phyloP scores from a whole-genome alignment of 148 eudicot genomes.

The Nepenthes gracilis region DNA sequence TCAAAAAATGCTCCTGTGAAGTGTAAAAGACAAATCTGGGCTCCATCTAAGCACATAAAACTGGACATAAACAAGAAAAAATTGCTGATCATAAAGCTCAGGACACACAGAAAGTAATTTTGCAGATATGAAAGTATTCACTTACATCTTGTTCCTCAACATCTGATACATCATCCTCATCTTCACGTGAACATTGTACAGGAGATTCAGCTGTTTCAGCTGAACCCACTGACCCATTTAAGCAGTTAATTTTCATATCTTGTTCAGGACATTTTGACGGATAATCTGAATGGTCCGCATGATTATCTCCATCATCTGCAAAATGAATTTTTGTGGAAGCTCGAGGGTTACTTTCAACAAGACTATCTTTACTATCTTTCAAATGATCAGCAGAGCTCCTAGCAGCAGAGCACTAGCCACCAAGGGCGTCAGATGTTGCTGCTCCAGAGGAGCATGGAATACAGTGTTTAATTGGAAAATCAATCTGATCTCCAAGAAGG shows the following conservation, averaged over 20 bases:
- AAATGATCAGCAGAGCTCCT: conserved; percentile 2
- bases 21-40: no score
- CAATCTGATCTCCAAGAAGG: no score
- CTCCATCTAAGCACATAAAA: not conserved
- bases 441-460: conserved; percentile 1
- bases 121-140: not conserved
- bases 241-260: conserved; percentile 22
- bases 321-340: conserved; percentile 6
- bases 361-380: conserved; percentile 3
- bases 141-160: conserved; percentile 80
- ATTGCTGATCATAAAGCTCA: not conserved
- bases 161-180: conserved; percentile 63
- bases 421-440: not conserved
- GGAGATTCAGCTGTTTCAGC: conserved; percentile 18
- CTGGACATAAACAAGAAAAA: not conserved
- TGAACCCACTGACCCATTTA: conserved; percentile 10
- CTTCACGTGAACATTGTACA: conserved; percentile 20
- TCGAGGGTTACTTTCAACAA: conserved; percentile 3
- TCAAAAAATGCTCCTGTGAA: no score
- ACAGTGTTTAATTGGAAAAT: no score
- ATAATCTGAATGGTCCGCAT: conserved; percentile 13
- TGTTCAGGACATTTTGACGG: conserved; percentile 11
- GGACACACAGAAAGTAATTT: not conserved
- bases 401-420: not conserved
- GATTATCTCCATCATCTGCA: conserved; percentile 6